Conservation (phyloP, 106 monocot genomes). For the Dioscorea zingiberensis region DNA sequence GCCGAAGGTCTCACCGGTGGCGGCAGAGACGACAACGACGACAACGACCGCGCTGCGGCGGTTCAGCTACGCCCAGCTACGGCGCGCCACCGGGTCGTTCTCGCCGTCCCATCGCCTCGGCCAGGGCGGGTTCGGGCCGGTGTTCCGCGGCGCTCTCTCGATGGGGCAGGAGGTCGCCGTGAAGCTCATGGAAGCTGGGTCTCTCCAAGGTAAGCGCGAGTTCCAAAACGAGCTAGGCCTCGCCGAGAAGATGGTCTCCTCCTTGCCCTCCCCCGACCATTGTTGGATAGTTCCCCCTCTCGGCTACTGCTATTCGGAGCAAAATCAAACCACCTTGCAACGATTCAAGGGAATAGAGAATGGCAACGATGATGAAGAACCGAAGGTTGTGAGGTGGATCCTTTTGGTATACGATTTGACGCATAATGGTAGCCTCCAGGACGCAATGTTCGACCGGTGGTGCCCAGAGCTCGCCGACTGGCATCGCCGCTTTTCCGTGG, state of each 20-base stretch:
- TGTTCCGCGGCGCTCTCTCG: conserved; percentile 49
- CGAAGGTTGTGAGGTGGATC: conserved; percentile 18
- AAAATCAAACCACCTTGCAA: neutral
- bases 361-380: conserved; percentile 15
- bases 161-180: conserved; percentile 51
- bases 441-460: conserved; percentile 56
- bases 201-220: conserved; percentile 89
- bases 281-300: conserved; percentile 43
- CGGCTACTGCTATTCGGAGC: conserved; percentile 26
- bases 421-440: conserved; percentile 83
- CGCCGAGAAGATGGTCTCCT: conserved; percentile 27
- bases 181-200: conserved; percentile 84
- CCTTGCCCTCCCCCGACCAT: conserved; percentile 5
- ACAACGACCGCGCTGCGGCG: conserved; percentile 21
- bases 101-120: conserved; percentile 42
- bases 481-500: conserved; percentile 42
- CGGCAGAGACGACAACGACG: too few species aligned
- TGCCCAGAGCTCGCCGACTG: conserved; percentile 59
- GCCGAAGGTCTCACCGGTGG: neutral
- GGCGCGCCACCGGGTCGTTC: conserved; percentile 49
- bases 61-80: conserved; percentile 54
- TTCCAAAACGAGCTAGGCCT: conserved; percentile 83
- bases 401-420: conserved; percentile 79
- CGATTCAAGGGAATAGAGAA: neutral
- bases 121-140: conserved; percentile 77